Conservation (phyloP, 345 rosid genomes). For the Eutrema japonicum region DNA sequence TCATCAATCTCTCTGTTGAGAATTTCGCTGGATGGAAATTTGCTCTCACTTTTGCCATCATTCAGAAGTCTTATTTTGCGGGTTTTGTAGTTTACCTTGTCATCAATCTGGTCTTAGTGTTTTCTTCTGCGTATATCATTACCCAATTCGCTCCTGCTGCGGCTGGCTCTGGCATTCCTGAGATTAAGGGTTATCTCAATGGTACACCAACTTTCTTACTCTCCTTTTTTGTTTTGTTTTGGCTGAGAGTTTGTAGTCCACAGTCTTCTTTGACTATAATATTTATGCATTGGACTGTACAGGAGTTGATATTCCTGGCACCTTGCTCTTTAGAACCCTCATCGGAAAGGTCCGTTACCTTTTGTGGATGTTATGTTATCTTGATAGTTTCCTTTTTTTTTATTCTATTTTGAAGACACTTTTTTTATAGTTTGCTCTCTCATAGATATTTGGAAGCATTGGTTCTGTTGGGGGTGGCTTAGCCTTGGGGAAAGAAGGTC, state of each 20-base stretch:
- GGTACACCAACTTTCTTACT: slow-evolving; percentile 48
- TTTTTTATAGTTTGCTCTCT: slow-evolving; percentile 33
- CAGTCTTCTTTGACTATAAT: neutral
- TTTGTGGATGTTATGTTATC: slow-evolving; percentile 2
- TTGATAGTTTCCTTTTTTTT: neutral
- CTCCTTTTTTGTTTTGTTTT: neutral
- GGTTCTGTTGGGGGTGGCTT: slow-evolving; percentile 99
- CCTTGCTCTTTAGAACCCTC: slow-evolving; percentile 92
- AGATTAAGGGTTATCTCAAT: slow-evolving; percentile 95
- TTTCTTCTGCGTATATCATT: slow-evolving; percentile 86
- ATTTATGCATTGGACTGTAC: slow-evolving; percentile 30
- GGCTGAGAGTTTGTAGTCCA: neutral
- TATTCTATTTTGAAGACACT: slow-evolving; percentile 2
- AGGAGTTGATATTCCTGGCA: slow-evolving; percentile 92
- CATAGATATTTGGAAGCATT: slow-evolving; percentile 95
- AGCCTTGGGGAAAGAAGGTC: slow-evolving; percentile 97
- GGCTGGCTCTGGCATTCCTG: slow-evolving; percentile 99
- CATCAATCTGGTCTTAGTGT: slow-evolving; percentile 80
- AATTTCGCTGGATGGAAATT: slow-evolving; percentile 99
- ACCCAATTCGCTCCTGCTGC: slow-evolving; percentile 98
- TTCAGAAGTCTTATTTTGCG: slow-evolving; percentile 84
- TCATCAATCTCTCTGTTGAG: slow-evolving; percentile 90
- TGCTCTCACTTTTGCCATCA: slow-evolving; percentile 70
- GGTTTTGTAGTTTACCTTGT: slow-evolving; percentile 78
- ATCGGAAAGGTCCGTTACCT: slow-evolving; percentile 77